Conservation (phyloP, 1,284 basidiomycete genomes). For the Dichomitus squalens region DNA sequence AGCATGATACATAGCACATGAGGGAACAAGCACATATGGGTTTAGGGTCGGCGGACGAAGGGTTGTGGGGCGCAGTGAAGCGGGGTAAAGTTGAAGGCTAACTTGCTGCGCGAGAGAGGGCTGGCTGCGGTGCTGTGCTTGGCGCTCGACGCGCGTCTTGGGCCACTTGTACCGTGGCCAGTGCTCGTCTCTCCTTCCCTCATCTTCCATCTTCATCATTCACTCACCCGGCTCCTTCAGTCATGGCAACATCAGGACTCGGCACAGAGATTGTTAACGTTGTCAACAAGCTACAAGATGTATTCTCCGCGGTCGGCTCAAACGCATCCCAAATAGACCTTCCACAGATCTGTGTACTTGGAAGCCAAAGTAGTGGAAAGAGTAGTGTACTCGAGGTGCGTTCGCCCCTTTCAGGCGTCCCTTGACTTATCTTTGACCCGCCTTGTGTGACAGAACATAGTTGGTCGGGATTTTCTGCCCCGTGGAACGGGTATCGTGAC, state of each 20-base stretch:
- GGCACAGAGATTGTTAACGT: slow-evolving; percentile 77
- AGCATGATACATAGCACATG: too few relatives aligned
- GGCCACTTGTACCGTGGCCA: slow-evolving; percentile 18
- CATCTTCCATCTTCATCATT: slow-evolving; percentile 8
- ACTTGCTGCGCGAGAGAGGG: neutral
- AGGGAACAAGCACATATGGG: too few relatives aligned
- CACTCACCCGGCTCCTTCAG: slow-evolving; percentile 5
- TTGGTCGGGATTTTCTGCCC: slow-evolving; percentile 95
- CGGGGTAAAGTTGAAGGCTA: too few relatives aligned
- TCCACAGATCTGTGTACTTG: slow-evolving; percentile 85
- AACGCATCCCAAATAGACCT: slow-evolving; percentile 78
- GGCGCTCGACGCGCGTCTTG: slow-evolving; percentile 23
- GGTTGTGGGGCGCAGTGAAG: too few relatives aligned
- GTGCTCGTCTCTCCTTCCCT: slow-evolving; percentile 20
- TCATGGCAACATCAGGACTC: slow-evolving; percentile 62
- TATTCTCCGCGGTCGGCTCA: slow-evolving; percentile 80
- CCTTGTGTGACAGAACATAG: slow-evolving; percentile 76
- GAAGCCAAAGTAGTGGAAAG: slow-evolving; percentile 87
- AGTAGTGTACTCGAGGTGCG: slow-evolving; percentile 84
- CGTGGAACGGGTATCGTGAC: slow-evolving; percentile 98
- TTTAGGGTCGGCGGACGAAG: too few relatives aligned
- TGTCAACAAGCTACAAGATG: slow-evolving; percentile 86
- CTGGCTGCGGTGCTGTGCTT: neutral
- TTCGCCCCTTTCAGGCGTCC: neutral
- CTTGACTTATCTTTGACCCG: neutral